Base-by-base conservation (phyloP, 2,329 filamentous ascomycete species). In the Nemania bipapillata region DNA sequence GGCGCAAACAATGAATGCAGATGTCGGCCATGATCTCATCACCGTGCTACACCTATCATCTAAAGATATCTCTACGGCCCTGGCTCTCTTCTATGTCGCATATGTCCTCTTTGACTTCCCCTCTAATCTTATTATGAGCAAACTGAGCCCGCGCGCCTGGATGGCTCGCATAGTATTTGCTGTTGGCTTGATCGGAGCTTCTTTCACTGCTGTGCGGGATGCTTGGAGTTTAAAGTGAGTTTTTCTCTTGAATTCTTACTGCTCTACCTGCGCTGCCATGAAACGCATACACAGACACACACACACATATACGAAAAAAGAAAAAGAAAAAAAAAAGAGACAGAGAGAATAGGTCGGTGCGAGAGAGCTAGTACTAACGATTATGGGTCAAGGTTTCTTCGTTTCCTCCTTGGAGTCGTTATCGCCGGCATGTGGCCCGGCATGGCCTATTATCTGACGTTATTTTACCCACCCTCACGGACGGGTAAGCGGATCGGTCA, bases 381-480 rank as follows among this genome's bases (percentile, higher is more conserved):
- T 47, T 24, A 17, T 54, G 50, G 35, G 52, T 49, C 56, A 62
- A 87, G 87, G 73, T 84, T 97, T n/a, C 86, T 97, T 30, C 90
- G 94, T 7, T 90, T 97, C 64, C 85, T 97, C 11, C 87, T 97
- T 6, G 94, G 94, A 55, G 86, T 96, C 15, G 93, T 97, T 26
- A 94, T 94, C 77, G 94, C 94, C 1, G 94, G 94, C 54, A 94
- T 97, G 91, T 97, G 94, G 94, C 94, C 94, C 0, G 94, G 94
- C 57, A 97, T 97, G 94, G 89, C 93, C 9, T 96, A 96, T 79
- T 97, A 97, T 77, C 85, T 97, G 54, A 96, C 94, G 0, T 85
- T 97, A 7, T 97, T 97, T 83, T 97, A 97, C 77, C 94, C 94
- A 6, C 93, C 94, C 0, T 92, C 92, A 5, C 87, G 92, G 12